These are phyloP conservation scores for Linum lewisii DNA, from an alignment of 345 rosid genomes.

Conservation along the genomic window DNA sequence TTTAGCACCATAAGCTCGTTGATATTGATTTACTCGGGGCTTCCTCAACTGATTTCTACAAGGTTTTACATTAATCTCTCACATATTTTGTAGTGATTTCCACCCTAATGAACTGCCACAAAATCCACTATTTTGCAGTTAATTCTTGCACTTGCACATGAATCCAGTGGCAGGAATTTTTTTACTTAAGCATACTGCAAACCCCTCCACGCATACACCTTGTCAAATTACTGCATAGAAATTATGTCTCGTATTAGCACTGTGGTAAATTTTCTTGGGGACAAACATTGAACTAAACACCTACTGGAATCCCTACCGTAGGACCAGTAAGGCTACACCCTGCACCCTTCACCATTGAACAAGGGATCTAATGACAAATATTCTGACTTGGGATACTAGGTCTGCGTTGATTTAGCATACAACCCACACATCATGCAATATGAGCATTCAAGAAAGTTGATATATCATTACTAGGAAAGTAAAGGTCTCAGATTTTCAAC, in stretches of 20 bases:
- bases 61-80: background rate
- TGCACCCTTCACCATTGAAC: too few relatives aligned
- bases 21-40: background rate
- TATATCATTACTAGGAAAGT: too few relatives aligned
- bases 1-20: background rate
- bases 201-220: background rate
- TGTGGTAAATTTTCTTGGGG: background rate
- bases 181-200: background rate
- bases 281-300: background rate
- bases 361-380: too few relatives aligned
- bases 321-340: background rate
- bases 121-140: background rate
- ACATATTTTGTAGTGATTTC: background rate
- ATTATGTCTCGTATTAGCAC: background rate
- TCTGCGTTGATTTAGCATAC: too few relatives aligned
- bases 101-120: background rate
- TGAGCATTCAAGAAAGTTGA: too few relatives aligned
- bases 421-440: too few relatives aligned
- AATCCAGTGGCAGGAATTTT: background rate
- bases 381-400: too few relatives aligned
- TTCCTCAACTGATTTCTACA: background rate
- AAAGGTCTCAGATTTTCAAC: too few relatives aligned
- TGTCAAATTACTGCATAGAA: background rate
- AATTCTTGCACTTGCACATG: background rate
- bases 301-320: background rate